Evolutionary conservation across 2,329 filamentous ascomycete genomes (phyloP), one percentile per base, ranked within the genome.

Genomic region (Xylariales sp.): DNA sequence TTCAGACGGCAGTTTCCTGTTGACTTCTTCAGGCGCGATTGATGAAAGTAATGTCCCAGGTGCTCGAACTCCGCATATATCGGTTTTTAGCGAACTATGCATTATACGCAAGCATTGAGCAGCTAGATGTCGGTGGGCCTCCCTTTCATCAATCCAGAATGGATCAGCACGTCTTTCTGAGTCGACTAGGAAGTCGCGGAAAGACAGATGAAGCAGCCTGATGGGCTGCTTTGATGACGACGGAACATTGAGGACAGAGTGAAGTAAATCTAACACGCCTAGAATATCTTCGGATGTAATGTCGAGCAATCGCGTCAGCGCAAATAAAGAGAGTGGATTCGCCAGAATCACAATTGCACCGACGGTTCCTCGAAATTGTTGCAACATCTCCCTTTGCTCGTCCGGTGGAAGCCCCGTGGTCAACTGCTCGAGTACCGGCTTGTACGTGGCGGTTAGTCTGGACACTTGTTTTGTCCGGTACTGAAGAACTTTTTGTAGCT

Each of bases 21-120:
- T 50, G 24, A 61, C 51, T 22, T 27, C 45, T 20, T 47, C 18
- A 10, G 36, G 39, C 18, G 53, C 45, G 10, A 63, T 43, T 12
- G 53, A 46, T 4, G 46, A 47, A 31, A 49, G 51, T 21, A 33
- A 37, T 27, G 22, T 57, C 18, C 56, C 58, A 31, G 55, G 58
- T 12, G 22, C n/a, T 9, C 38, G 11, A 1, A 65, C 38, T 4
- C 41, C 42, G 44, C 31, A 32, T 7, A 32, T 32, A 32, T 32
- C 31, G 7, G 8, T 32, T 32, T 14, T 7, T 7, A 32, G 31
- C 8, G 31, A 10, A 9, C 15, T 16, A 14, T 32, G 8, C 5
- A 34, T 33, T 24, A 33, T 25, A 14, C 6, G 31, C 12, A 34
- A 12, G 28, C 38, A 41, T 2, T 21, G 20, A 10, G n/a, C n/a